These are phyloP conservation scores for Leptodermis oblonga DNA, from an alignment of 257 asterid species.

Conservation along the genomic window DNA sequence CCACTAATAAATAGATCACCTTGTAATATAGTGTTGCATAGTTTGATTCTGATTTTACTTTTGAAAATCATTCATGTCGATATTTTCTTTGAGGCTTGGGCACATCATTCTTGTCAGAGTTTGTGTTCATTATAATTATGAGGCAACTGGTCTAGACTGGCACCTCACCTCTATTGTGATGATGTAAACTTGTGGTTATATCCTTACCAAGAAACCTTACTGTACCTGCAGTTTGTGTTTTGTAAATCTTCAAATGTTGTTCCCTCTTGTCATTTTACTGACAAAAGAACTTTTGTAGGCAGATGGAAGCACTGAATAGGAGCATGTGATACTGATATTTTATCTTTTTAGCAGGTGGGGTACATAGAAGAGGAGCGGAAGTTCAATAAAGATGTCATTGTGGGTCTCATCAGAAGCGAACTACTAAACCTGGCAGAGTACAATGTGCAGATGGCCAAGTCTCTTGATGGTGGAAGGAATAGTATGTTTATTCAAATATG, in stretches of 20 bases:
- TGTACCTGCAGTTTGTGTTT: not conserved
- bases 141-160: not conserved
- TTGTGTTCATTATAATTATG: not conserved
- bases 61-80: not conserved
- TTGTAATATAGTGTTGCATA: too few species aligned
- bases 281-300: not conserved
- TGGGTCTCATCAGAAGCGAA: slow-evolving; percentile 81
- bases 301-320: not conserved
- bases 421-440: slow-evolving; percentile 86
- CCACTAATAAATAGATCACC: not conserved
- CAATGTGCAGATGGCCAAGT: slow-evolving; percentile 94
- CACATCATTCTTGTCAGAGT: not conserved
- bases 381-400: slow-evolving; percentile 77
- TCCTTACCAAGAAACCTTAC: not conserved
- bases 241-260: not conserved
- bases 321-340: not conserved
- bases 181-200: not conserved
- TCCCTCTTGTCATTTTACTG: not conserved
- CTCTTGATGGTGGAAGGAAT: slow-evolving; percentile 90
- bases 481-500: slow-evolving; percentile 45
- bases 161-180: not conserved
- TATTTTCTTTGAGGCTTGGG: not conserved
- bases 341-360: slow-evolving; percentile 55
- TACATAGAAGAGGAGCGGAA: slow-evolving; percentile 92
- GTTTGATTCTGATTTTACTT: not conserved